These are phyloP conservation scores for Akanthomyces muscarius DNA, from an alignment of 2,329 filamentous ascomycete genomes.

Conservation along the genomic window DNA sequence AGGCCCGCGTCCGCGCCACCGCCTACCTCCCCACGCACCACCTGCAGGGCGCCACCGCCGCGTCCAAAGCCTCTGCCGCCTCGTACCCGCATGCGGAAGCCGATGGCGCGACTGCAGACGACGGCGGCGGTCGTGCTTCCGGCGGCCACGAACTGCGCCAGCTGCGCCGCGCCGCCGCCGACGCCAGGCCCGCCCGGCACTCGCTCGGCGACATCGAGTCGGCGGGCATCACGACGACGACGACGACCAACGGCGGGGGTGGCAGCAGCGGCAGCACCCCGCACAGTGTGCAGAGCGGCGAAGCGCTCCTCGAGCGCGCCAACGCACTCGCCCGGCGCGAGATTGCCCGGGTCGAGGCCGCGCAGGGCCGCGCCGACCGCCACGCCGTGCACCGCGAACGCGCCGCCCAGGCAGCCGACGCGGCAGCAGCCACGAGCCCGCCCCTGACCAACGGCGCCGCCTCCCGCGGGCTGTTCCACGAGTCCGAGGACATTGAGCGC, in stretches of 20 bases:
- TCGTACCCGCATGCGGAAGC: neutral
- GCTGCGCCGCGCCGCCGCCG: constrained; percentile 37
- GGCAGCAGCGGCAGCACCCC: constrained; percentile 17
- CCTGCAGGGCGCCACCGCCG: constrained; percentile 13
- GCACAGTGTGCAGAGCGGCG: constrained; percentile 21
- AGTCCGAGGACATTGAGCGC: constrained; percentile 46
- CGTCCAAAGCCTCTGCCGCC: constrained; percentile 20
- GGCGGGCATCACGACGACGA: neutral
- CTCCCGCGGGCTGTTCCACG: constrained; percentile 34
- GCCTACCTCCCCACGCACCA: constrained; percentile 17
- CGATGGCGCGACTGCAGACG: neutral
- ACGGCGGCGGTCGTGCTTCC: constrained; percentile 9
- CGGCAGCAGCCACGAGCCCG: constrained; percentile 21
- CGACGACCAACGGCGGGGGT: neutral
- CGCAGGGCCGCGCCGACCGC: constrained; percentile 48
- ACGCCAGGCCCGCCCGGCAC: constrained; percentile 27
- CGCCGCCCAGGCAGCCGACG: constrained; percentile 29
- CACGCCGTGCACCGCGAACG: constrained; percentile 42
- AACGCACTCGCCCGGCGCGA: constrained; percentile 48
- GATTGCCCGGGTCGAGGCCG: constrained; percentile 48
- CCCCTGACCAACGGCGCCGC: constrained; percentile 26
- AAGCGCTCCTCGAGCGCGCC: constrained; percentile 43
- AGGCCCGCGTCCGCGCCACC: constrained; percentile 45
- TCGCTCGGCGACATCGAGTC: constrained; percentile 21
- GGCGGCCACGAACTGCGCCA: constrained; percentile 40